Percentiles rank a stretch among this genome's conserved stretches.
These are phyloP conservation scores for Acanthamoeba healyi DNA, from an alignment of 208 protist genomes.

Conservation along the genomic window DNA sequence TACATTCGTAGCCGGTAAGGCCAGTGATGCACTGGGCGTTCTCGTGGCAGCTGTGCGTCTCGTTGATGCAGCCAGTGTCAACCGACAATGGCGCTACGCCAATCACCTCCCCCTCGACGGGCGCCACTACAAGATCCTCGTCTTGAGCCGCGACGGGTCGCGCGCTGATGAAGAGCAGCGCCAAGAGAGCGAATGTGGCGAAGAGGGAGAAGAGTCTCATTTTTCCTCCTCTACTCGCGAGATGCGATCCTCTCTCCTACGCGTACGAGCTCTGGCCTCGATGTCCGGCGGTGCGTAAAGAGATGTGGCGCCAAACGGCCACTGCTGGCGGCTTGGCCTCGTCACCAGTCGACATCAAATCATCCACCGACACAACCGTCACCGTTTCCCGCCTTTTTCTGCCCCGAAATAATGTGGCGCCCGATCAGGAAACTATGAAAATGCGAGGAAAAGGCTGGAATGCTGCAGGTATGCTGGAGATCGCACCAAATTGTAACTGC, in stretches of 20 bases:
- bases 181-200: background rate
- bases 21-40: slow-evolving; percentile 10
- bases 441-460: background rate
- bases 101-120: background rate
- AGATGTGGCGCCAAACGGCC: background rate
- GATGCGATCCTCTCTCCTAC: background rate
- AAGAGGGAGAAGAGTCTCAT: background rate
- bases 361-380: background rate
- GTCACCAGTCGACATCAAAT: background rate
- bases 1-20: slow-evolving; percentile 52
- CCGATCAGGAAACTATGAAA: background rate
- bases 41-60: slow-evolving; percentile 1
- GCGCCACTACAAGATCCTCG: background rate
- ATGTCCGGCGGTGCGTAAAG: background rate
- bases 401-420: background rate
- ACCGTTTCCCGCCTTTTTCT: background rate
- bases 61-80: slow-evolving; percentile 6
- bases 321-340: too few relatives aligned
- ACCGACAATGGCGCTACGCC: background rate
- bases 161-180: background rate
- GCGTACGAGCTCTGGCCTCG: too few relatives aligned
- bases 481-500: too few relatives aligned
- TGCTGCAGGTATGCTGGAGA: too few relatives aligned
- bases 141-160: background rate
- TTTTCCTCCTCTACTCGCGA: background rate